Percentiles rank a stretch among this genome's conserved stretches.
phyloP scores from a whole-genome alignment of 2,329 filamentous ascomycete genomes.

The Fusarium equiseti region DNA sequence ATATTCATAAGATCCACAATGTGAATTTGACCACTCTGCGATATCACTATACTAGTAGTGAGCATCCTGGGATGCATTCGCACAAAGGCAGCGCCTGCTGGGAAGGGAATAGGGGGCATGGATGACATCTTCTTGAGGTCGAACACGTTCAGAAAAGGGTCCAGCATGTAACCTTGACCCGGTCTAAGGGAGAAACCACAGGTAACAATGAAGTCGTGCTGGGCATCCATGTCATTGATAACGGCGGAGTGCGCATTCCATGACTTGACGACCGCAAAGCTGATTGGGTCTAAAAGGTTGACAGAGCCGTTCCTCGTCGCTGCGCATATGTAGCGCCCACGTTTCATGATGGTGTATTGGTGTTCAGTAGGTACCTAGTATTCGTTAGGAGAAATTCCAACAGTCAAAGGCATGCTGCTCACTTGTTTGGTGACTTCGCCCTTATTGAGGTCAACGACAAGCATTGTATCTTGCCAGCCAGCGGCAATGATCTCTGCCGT shows the following conservation, averaged over 20 bases:
- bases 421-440: constrained; percentile 78
- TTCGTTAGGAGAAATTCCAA: constrained; percentile 48
- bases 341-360: constrained; percentile 92
- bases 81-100: constrained; percentile 91
- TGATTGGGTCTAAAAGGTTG: constrained; percentile 85
- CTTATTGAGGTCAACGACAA: constrained; percentile 77
- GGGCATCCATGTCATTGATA: constrained; percentile 97
- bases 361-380: constrained; percentile 74
- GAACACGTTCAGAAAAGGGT: constrained; percentile 94
- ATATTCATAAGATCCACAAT: constrained; percentile 96
- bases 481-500: constrained; percentile 87
- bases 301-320: constrained; percentile 86
- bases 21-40: constrained; percentile 92
- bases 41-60: constrained; percentile 93
- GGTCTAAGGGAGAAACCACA: constrained; percentile 92
- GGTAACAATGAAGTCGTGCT: constrained; percentile 93
- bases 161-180: constrained; percentile 78
- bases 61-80: constrained; percentile 97
- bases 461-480: constrained; percentile 87
- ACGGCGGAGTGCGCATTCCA: constrained; percentile 92
- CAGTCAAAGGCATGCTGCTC: background rate
- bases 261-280: constrained; percentile 81
- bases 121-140: constrained; percentile 91
- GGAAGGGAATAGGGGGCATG: constrained; percentile 90
- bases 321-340: constrained; percentile 89